Evolutionary conservation across 2,329 filamentous ascomycete species (phyloP).

Genomic region (Ophiostoma montium): DNA sequence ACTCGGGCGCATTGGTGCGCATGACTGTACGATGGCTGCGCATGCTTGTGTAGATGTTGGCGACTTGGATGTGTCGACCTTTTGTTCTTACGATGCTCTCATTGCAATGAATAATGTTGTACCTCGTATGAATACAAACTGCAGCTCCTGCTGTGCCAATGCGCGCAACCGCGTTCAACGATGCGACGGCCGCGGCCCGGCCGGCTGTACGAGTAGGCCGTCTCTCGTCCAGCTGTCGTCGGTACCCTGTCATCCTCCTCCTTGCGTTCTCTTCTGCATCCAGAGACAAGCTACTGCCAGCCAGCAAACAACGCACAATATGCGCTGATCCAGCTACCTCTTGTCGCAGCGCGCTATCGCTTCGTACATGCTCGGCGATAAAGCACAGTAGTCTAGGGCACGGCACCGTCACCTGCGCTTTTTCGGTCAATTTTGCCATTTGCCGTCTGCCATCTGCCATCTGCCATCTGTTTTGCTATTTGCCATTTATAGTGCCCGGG

Average conservation of each 20-base stretch:
- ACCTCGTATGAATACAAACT: no score
- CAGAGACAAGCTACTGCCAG: no score
- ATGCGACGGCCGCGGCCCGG: conserved; percentile 2
- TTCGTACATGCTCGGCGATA: no score
- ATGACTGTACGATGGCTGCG: no score
- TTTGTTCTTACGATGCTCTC: no score
- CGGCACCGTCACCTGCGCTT: not conserved
- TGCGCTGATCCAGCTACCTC: no score
- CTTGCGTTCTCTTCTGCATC: no score
- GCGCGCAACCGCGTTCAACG: not conserved
- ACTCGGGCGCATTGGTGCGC: no score
- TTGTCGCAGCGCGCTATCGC: not conserved
- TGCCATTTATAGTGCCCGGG: not conserved
- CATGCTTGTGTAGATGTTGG: no score
- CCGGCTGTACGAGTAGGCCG: not conserved
- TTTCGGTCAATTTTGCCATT: not conserved
- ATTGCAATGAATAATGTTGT: no score
- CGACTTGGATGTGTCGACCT: no score
- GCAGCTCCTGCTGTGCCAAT: not conserved
- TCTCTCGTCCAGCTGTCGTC: not conserved
- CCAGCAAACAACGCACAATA: no score
- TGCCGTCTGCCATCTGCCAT: not conserved
- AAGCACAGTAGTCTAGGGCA: not conserved
- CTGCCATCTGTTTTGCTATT: not conserved
- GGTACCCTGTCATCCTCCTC: not conserved